Evolutionary conservation across 495 filamentous ascomycete genomes (phyloP), one percentile per base, ranked within the genome.

Genomic region (Hypoxylon fuscum): DNA sequence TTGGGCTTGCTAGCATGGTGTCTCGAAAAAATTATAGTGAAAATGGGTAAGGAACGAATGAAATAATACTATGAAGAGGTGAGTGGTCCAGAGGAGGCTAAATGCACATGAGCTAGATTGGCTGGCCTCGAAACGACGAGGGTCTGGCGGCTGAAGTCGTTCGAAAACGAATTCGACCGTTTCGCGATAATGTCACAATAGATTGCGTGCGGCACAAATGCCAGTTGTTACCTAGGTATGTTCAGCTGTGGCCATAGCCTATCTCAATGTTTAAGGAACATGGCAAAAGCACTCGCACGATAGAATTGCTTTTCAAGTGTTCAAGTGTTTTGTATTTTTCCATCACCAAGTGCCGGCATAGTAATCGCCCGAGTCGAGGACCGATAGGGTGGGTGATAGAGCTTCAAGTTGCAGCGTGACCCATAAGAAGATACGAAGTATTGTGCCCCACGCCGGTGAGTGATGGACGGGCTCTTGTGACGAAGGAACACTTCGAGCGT

Each of bases 1-100:
- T 51, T 22, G 74, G 75, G 1, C 72, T 20, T 8, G 64, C 2
- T 1, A 76, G 44, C 68, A 71, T 73, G 21, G 21, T 22, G 21
- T 18, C 11, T 45, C 10, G 22, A 10, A 45, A 45, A 45, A 15
- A 1, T 15, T 8, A 27, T 45, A 25, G 1, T 17, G 10, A 11
- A 11, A 23, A 12, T 11, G 18, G 4, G 21, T 6, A 25, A 29
- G 3, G n/a, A 15, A 14, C 5, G 11, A 2, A 15, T 11, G 35
- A 14, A 14, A 14, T 11, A 15, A 5, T 2, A 5, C 1, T 15
- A 11, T 8, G 21, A 32, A 44, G 27, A 40, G 17, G n/a, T n/a
- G n/a, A n/a, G n/a, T n/a, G n/a, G n/a, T n/a, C n/a, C n/a, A n/a
- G 21, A 35, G 22, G 52, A 48, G 57, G 46, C 57, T 61, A 61